phyloP scores from a whole-genome alignment of 768 basidiomycete genomes.

The Calocybe indica region DNA sequence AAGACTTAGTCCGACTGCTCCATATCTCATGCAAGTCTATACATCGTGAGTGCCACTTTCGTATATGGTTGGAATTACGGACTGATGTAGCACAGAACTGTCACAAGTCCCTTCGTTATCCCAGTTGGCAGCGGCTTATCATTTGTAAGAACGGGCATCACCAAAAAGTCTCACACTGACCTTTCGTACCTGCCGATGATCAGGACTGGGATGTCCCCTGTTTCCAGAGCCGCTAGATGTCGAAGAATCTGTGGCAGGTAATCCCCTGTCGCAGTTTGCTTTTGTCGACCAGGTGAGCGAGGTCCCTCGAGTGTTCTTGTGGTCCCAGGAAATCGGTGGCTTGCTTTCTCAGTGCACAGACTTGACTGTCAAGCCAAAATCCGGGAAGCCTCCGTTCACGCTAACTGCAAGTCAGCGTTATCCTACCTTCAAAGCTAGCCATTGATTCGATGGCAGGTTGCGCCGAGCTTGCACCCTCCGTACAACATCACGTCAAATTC shows the following conservation, averaged over 20 bases:
- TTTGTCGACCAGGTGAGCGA: slow-evolving; percentile 36
- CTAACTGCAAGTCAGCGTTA: slow-evolving; percentile 30
- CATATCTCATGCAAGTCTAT: slow-evolving; percentile 44
- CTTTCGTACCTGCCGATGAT: neutral
- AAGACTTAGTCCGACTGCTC: slow-evolving; percentile 40
- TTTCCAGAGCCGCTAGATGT: slow-evolving; percentile 26
- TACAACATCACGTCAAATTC: slow-evolving; percentile 41
- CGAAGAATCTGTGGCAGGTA: slow-evolving; percentile 25
- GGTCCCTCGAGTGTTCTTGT: slow-evolving; percentile 7
- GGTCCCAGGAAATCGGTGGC: neutral
- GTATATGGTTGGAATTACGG: neutral
- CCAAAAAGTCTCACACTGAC: slow-evolving; percentile 8
- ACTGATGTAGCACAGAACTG: slow-evolving; percentile 22
- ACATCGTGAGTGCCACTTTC: slow-evolving; percentile 29
- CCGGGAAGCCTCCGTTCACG: slow-evolving; percentile 42
- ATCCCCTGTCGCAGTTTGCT: slow-evolving; percentile 37
- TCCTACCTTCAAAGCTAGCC: too few species aligned
- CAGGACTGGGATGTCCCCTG: slow-evolving; percentile 48
- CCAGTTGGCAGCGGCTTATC: slow-evolving; percentile 27
- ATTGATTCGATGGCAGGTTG: slow-evolving; percentile 25
- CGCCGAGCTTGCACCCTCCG: slow-evolving; percentile 46
- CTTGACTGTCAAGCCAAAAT: slow-evolving; percentile 33
- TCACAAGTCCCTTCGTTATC: slow-evolving; percentile 36
- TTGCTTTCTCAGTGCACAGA: slow-evolving; percentile 36
- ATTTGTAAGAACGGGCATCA: slow-evolving; percentile 19